Evolutionary conservation across 169 alveolate genomes (phyloP), one percentile per base, ranked within the genome.

Genomic region (Pseudocohnilembus persalinus): DNA sequence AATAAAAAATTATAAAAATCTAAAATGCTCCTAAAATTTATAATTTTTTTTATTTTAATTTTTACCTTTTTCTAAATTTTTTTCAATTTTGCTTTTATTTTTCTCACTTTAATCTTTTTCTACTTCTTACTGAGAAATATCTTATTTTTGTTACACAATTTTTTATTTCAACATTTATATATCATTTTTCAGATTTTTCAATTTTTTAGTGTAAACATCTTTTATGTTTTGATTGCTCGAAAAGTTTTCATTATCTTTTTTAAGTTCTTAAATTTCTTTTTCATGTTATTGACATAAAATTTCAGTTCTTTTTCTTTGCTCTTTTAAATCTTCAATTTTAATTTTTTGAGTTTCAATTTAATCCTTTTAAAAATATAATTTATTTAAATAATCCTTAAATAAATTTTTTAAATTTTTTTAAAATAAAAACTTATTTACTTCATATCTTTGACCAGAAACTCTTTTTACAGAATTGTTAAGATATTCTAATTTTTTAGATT

Each of bases 281-380:
- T 93, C 73, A 31, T 81, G 29, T 0, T 49, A 20, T 49, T 49
- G 68, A 49, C 68, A 49, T 49, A 11, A 49, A 77, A 76, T 83
- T 94, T 92, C 73, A 91, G 90, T 35, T 89, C 93, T 65, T 76
- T 87, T 82, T 90, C 93, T 76, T 88, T 73, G 30, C 83, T 77
- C 65, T 88, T 88, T 34, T 83, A 90, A 87, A 77, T 86, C 78
- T 63, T 77, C 24, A 86, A 73, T 77, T 89, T 89, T 73, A 31
- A 33, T 29, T 82, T 85, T 90, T 73, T 89, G 31, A 81, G 92
- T 73, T 90, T 90, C 64, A 86, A 83, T 65, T 76, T 90, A 75
- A 0, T 88, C 93, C 73, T 80, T 1, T 28, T 68, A 15, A 49
- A 49, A 49, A 49, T 11, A 49, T 49, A 49, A 49, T 49, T 49